phyloP scores from a whole-genome alignment of 176 grass and related monocot species.

The Chrysopogon serrulatus region DNA sequence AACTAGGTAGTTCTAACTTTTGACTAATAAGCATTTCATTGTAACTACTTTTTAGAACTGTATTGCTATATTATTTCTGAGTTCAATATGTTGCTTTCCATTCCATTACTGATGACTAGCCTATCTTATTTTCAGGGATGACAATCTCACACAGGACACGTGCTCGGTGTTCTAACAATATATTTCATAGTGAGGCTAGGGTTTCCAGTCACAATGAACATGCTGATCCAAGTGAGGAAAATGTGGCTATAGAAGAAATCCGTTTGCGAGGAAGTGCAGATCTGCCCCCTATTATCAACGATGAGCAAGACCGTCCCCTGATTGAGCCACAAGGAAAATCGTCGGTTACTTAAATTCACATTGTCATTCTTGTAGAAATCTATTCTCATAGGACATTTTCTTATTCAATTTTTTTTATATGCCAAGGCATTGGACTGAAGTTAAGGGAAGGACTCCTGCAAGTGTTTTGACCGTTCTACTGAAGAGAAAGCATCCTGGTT shows the following conservation, averaged over 20 bases:
- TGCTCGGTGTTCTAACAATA: too few relatives aligned
- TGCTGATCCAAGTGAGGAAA: not conserved
- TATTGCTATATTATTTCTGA: too few relatives aligned
- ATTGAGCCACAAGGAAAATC: not conserved
- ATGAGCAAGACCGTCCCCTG: not conserved
- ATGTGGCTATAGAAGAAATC: not conserved
- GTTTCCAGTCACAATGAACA: not conserved
- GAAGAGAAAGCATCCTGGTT: too few relatives aligned
- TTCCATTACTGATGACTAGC: not conserved
- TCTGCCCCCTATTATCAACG: not conserved
- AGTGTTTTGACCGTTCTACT: too few relatives aligned
- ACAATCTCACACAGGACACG: too few relatives aligned
- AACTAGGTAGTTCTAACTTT: too few relatives aligned
- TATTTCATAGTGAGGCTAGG: too few relatives aligned
- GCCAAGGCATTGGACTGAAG: not conserved
- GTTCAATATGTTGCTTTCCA: not conserved
- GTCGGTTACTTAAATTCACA: not conserved
- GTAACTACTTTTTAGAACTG: too few relatives aligned
- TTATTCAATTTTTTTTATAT: not conserved
- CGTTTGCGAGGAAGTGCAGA: not conserved
- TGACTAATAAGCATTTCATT: not conserved
- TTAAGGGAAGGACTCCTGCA: not conserved
- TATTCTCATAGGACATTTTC: not conserved
- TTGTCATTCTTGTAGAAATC: not conserved
- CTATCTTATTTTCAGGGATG: not conserved